A percentile compares a stretch with the other conserved stretches of the same genome.
phyloP scores from a whole-genome alignment of 2,329 filamentous ascomycete genomes.

The Fusarium kyushuense region DNA sequence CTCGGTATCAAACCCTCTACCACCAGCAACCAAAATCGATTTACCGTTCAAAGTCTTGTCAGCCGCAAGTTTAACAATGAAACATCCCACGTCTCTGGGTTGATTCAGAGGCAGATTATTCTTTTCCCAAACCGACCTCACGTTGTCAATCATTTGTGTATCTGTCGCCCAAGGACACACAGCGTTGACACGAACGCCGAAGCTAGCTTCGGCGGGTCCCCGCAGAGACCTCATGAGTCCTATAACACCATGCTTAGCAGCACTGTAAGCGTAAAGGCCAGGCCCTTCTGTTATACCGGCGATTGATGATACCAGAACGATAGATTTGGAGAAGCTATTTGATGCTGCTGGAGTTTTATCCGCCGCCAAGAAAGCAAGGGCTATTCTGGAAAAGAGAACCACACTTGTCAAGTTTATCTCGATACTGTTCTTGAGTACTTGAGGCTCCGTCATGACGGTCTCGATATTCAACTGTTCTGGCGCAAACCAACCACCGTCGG shows the following conservation, averaged over 20 bases:
- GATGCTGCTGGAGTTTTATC: accelerated
- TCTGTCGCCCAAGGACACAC: constrained; percentile 11
- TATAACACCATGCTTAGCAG: background rate
- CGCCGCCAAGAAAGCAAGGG: background rate
- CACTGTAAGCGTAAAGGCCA: constrained; percentile 6
- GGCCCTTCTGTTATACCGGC: constrained; percentile 1
- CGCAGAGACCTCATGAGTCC: background rate
- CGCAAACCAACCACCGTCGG: background rate
- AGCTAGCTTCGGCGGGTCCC: accelerated
- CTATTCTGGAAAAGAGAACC: constrained; percentile 1
- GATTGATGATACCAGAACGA: background rate
- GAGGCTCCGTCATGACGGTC: background rate
- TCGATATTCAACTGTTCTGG: background rate
- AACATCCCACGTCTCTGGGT: background rate
- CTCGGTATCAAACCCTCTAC: background rate
- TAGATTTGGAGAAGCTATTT: background rate
- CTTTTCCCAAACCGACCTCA: background rate
- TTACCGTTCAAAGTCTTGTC: background rate
- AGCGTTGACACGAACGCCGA: background rate
- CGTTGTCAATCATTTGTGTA: constrained; percentile 7
- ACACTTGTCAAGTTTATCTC: constrained; percentile 6
- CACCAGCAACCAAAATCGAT: constrained; percentile 2
- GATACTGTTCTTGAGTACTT: background rate
- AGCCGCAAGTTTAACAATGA: background rate
- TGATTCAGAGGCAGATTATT: background rate